Base-by-base conservation (phyloP, 78 protist species). In the Polysphondylium violaceum region DNA sequence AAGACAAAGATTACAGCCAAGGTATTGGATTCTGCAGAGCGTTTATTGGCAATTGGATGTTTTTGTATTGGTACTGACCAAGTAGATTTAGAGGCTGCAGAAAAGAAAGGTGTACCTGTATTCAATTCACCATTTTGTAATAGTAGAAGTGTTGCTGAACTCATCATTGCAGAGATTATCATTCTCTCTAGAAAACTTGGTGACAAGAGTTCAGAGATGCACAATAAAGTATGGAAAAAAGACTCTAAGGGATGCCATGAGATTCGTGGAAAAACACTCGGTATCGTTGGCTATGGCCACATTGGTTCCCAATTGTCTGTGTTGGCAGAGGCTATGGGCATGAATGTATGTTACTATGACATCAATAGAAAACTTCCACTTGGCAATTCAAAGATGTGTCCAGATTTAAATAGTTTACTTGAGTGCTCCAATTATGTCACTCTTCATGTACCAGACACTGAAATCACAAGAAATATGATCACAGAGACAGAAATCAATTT, bases 31-130 rank as follows among this genome's bases (percentile, higher is more conserved):
- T 63, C 8, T 25, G 98, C 98, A 1, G 74, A 90, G 33, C 50
- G 92, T 27, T 76, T 97, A 40, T 40, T 92, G 21, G 94, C 95
- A 50, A 60, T 97, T 59, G 98, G 98, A 0, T 97, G 98, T 92
- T 97, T 97, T 90, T 97, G 98, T 79, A 97, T 97, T 71, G 98
- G 98, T 33, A 97, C 98, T 6, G 96, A 97, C 74, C 98, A 96
- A 56, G 95, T 88, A 38, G 98, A 97, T 44, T 58, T 97, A 19
- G 29, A 9, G 12, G 41, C 38, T 14, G 97, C 98, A 25, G 93
- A 87, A 33, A 63, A 50, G 2, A 51, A 25, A 21, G 95, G 95
- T 51, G 78, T 90, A 25, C 78, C 78, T 27, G 78, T 72, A 19
- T 72, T 72, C 8, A 72, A 72, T 51, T 72, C 78, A 72, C 78